Evolutionary conservation across 192 early-diverging fungal species (phyloP).

Genomic region (Umbelopsis sp.): DNA sequence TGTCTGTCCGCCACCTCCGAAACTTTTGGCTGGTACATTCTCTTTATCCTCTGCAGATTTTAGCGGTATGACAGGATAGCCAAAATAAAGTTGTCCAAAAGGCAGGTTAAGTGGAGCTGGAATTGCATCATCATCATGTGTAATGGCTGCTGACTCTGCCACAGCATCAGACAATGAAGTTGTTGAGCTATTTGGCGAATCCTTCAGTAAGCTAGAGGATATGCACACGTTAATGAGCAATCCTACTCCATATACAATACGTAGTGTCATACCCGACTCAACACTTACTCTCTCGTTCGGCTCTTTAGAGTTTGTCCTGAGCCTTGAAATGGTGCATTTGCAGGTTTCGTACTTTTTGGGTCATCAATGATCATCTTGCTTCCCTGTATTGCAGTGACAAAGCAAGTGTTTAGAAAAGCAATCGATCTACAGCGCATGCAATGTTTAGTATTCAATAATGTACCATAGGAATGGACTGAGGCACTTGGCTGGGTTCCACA

Average conservation of each 20-base stretch:
- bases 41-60: conserved; percentile 49
- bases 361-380: conserved; percentile 32
- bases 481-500: conserved; percentile 69
- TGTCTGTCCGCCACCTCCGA: conserved; percentile 50
- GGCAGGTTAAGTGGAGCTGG: conserved; percentile 83
- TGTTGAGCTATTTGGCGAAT: background rate
- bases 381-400: too few species aligned
- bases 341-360: conserved; percentile 1
- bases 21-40: conserved; percentile 15
- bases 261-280: background rate
- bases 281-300: conserved; percentile 41
- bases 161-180: conserved; percentile 15
- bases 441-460: too few species aligned
- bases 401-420: too few species aligned
- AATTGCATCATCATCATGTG: conserved; percentile 25
- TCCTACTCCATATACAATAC: background rate
- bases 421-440: too few species aligned
- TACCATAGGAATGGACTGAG: conserved; percentile 26
- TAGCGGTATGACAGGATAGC: conserved; percentile 75
- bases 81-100: conserved; percentile 89
- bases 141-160: conserved; percentile 26
- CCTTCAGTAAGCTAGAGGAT: background rate
- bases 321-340: conserved; percentile 30
- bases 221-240: conserved; percentile 14
- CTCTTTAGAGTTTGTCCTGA: conserved; percentile 35